Base-by-base conservation (phyloP, 768 basidiomycete species). In the Lepiota brunneoincarnata region DNA sequence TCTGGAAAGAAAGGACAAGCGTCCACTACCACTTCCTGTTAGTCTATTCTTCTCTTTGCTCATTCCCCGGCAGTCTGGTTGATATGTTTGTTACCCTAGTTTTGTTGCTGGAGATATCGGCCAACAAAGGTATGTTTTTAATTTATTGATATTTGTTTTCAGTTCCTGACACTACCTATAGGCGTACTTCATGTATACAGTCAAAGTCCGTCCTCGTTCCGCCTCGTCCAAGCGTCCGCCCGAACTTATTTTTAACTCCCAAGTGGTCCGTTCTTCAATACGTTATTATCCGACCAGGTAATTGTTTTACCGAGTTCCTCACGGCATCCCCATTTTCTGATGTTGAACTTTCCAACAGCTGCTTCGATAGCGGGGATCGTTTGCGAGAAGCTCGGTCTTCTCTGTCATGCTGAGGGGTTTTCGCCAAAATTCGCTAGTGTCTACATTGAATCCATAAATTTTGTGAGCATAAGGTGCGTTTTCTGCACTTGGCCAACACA, bases 251-350 rank as follows among this genome's bases (percentile, higher is more conserved):
- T 45, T 21, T 12, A 15, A 35, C 34, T 6, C 4, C n/a, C n/a
- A 63, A 92, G 82, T 95, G 92, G 91, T 75, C 81, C 37, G 93
- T 96, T 6, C 71, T 97, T 55, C 94, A 97, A 79, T 96, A 93
- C 65, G 84, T 90, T 20, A 80, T 93, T 54, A 71, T 93, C 39
- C 77, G 89, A 50, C 78, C 77, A 41, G 69, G 76, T 78, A 61
- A 38, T 51, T n/a, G 44, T 14, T 9, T 36, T 28, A 7, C 12
- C 24, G 17, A 20, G 21, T 15, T 24, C 12, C 3, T 15, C 24
- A 11, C 9, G 26, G 9, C 7, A 39, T 17, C 38, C 12, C 12
- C 31, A 31, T 31, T 3, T 31, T 31, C 31, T 31, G 7, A 17
- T 28, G 18, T 34, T 20, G 26, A 35, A 24, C n/a, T n/a, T 20